A percentile compares a stretch with the other conserved stretches of the same genome.
These are phyloP conservation scores for Colletotrichum chlorophyti DNA, from an alignment of 2,329 filamentous ascomycete genomes.

Conservation along the genomic window DNA sequence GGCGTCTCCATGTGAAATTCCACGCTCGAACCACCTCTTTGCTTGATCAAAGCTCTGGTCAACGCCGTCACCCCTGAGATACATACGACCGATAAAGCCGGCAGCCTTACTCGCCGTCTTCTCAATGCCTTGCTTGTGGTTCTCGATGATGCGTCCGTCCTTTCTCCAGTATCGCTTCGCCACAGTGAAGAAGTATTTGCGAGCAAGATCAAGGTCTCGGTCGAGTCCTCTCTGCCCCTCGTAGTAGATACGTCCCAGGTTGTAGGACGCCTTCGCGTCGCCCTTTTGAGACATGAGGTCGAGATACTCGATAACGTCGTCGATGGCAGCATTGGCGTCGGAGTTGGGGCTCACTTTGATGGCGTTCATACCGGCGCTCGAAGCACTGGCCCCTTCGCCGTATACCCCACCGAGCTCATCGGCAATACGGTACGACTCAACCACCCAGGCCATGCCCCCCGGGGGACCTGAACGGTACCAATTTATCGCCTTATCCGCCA, in stretches of 20 bases:
- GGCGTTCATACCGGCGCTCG: conserved; percentile 85
- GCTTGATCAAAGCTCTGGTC: conserved; percentile 80
- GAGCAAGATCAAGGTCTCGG: conserved; percentile 75
- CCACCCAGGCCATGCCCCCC: conserved; percentile 79
- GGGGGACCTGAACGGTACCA: conserved; percentile 92
- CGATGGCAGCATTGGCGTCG: conserved; percentile 83
- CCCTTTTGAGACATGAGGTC: conserved; percentile 91
- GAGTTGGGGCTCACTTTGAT: conserved; percentile 75
- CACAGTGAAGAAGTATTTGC: conserved; percentile 81
- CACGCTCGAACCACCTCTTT: conserved; percentile 82
- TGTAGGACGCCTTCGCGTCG: conserved; percentile 86
- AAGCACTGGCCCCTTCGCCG: conserved; percentile 90
- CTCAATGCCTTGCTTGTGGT: conserved; percentile 73
- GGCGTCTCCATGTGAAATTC: conserved; percentile 76
- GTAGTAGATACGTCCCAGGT: conserved; percentile 85
- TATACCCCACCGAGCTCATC: conserved; percentile 94
- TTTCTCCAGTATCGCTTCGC: conserved; percentile 82
- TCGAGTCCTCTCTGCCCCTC: conserved; percentile 81
- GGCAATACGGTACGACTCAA: conserved; percentile 83
- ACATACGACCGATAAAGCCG: conserved; percentile 88
- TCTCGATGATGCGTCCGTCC: conserved; percentile 76
- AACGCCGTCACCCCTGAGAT: conserved; percentile 84
- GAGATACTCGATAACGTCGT: conserved; percentile 93
- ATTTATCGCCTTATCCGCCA: conserved; percentile 89
- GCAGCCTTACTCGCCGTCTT: conserved; percentile 84